Percentiles rank a stretch among this genome's conserved stretches.
These are phyloP conservation scores for Schizophyllum amplum DNA, from an alignment of 1,284 basidiomycete species.

Conservation along the genomic window DNA sequence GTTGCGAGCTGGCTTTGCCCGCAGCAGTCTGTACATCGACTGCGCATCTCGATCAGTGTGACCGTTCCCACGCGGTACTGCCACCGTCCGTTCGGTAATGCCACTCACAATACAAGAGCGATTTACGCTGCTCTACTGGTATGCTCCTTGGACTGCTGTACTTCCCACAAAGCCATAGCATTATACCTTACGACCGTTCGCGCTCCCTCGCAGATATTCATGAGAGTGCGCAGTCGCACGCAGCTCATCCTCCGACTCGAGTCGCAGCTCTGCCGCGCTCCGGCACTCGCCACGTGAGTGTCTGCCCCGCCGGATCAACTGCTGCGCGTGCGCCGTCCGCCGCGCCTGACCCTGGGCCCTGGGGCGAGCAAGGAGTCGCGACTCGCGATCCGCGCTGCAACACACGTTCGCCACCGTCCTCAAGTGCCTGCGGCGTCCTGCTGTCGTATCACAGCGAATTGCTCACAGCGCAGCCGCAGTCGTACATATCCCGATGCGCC, in stretches of 20 bases:
- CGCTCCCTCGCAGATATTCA: not conserved
- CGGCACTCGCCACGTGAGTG: not conserved
- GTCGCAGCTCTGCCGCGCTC: not conserved
- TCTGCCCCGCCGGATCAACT: not conserved
- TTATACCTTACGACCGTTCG: not conserved
- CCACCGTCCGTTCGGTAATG: not conserved
- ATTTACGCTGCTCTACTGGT: not conserved
- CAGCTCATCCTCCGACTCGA: not conserved
- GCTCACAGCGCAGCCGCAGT: not conserved
- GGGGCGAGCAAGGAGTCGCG: no score
- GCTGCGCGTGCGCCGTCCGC: not conserved
- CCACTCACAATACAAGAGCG: not conserved
- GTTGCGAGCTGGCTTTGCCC: not conserved
- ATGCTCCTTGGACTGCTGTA: no score
- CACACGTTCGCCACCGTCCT: no score
- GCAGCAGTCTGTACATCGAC: conserved; percentile 1
- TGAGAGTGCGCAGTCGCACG: not conserved
- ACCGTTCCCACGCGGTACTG: not conserved
- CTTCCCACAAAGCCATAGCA: no score
- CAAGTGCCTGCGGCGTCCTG: no score
- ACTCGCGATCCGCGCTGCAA: no score
- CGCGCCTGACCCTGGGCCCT: not conserved
- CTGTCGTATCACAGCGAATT: no score
- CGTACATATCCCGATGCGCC: not conserved
- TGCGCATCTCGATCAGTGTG: not conserved